These are phyloP conservation scores for Fraxinus platypoda DNA, from an alignment of 305 asterid genomes.

Conservation along the genomic window DNA sequence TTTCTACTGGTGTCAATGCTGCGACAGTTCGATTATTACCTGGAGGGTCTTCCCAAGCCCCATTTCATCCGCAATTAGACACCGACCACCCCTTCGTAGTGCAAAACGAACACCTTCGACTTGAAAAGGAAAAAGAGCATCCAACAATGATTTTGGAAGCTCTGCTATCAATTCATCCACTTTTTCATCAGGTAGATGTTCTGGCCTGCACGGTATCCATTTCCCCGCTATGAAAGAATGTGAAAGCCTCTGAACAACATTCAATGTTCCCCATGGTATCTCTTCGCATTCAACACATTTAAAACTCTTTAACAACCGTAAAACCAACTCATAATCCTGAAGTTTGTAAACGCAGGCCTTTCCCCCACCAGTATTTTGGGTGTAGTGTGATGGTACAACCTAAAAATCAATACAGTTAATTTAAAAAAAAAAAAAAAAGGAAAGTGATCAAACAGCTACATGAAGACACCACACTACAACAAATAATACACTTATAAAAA, in stretches of 20 bases:
- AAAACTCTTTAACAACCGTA: conserved; percentile 62
- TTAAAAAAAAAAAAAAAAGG: not conserved
- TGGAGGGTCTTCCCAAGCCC: conserved; percentile 96
- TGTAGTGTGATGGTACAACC: conserved; percentile 67
- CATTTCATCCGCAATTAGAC: conserved; percentile 98
- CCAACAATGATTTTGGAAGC: conserved; percentile 62
- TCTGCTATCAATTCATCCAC: conserved; percentile 65
- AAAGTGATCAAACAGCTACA: conserved; percentile 11
- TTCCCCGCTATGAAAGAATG: conserved; percentile 49
- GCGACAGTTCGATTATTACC: conserved; percentile 36
- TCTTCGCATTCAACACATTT: conserved; percentile 67
- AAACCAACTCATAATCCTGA: conserved; percentile 57
- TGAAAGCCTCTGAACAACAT: conserved; percentile 70
- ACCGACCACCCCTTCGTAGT: conserved; percentile 87
- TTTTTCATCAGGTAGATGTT: conserved; percentile 76
- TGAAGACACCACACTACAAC: not conserved
- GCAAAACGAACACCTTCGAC: conserved; percentile 89
- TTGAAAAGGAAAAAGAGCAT: conserved; percentile 77
- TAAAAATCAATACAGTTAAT: conserved; percentile 26
- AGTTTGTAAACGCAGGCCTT: conserved; percentile 67
- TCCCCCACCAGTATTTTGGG: conserved; percentile 76
- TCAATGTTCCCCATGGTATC: conserved; percentile 87
- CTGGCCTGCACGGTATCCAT: conserved; percentile 91
- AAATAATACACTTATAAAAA: not conserved
- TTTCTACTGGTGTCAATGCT: not conserved